Percentiles rank a stretch among this genome's conserved stretches.
Evolutionary conservation across 179 eudicot genomes (phyloP).

Genomic region (Pouteria campechiana): DNA sequence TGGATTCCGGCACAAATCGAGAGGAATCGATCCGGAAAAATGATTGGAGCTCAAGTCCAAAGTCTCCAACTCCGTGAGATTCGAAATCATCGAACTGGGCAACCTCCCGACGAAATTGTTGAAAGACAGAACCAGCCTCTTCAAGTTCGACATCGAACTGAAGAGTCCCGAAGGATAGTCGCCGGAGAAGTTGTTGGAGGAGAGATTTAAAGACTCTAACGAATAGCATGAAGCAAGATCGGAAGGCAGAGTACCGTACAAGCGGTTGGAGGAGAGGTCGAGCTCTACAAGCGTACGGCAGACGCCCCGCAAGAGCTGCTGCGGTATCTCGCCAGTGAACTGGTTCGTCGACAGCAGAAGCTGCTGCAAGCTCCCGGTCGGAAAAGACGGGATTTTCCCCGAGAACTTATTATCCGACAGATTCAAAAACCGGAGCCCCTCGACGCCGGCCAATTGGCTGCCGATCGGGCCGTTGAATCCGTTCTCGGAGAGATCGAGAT

Average conservation of each 20-base stretch:
- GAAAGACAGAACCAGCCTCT: conserved; percentile 26
- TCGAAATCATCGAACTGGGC: conserved; percentile 35
- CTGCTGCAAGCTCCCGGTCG: conserved; percentile 22
- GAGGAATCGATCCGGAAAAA: conserved; percentile 47
- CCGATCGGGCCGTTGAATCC: conserved; percentile 34
- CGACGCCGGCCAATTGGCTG: conserved; percentile 22
- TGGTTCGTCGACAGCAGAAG: conserved; percentile 39
- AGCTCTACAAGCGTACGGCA: conserved; percentile 46
- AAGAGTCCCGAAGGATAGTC: conserved; percentile 51
- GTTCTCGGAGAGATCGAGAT: conserved; percentile 65
- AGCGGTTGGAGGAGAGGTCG: conserved; percentile 54
- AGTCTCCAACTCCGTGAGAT: conserved; percentile 25
- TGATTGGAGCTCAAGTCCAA: conserved; percentile 74
- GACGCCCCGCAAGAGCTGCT: conserved; percentile 14
- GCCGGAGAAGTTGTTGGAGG: conserved; percentile 69
- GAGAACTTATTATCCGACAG: conserved; percentile 33
- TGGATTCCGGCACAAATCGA: conserved; percentile 38
- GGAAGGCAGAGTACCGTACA: conserved; percentile 54
- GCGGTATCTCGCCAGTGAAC: conserved; percentile 38
- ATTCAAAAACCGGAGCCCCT: conserved; percentile 39
- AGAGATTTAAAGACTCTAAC: conserved; percentile 40
- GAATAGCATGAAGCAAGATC: conserved; percentile 41
- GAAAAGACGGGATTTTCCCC: conserved; percentile 38
- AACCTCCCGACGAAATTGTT: conserved; percentile 54
- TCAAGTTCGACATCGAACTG: conserved; percentile 38